Evolutionary conservation across 805 yeast species (phyloP).

Genomic region (Wickerhamiella siamensis): DNA sequence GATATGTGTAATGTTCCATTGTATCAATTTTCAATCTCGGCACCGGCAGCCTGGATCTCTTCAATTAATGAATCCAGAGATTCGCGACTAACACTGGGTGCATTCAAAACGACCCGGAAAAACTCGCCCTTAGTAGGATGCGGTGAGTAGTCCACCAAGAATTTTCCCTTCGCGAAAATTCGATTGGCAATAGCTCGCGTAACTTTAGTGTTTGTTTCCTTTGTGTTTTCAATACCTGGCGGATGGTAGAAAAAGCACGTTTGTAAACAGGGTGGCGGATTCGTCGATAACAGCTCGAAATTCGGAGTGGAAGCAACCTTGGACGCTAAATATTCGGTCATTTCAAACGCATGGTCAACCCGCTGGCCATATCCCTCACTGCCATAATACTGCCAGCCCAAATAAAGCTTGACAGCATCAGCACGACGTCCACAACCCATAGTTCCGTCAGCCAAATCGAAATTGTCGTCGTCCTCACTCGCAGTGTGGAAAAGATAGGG

Average conservation of each 20-base stretch:
- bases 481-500: conserved; percentile 67
- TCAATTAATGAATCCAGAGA: conserved; percentile 33
- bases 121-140: conserved; percentile 54
- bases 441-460: conserved; percentile 76
- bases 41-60: conserved; percentile 18
- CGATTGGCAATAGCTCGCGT: conserved; percentile 50
- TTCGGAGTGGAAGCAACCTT: conserved; percentile 28
- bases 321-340: conserved; percentile 47
- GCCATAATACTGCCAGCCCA: conserved; percentile 77
- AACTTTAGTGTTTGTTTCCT: conserved; percentile 33
- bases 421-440: conserved; percentile 87
- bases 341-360: conserved; percentile 56
- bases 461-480: conserved; percentile 37
- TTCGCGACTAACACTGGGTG: conserved; percentile 40
- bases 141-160: conserved; percentile 68
- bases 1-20: background rate
- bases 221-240: conserved; percentile 21
- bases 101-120: conserved; percentile 70
- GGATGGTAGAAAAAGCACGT: conserved; percentile 69
- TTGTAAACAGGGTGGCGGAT: conserved; percentile 65
- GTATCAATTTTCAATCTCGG: background rate
- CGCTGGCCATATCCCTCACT: conserved; percentile 45
- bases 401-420: conserved; percentile 62
- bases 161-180: conserved; percentile 49
- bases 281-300: conserved; percentile 41